Conservation (phyloP, 176 grass and related monocot genomes). For the Bonia amplexicaulis region DNA sequence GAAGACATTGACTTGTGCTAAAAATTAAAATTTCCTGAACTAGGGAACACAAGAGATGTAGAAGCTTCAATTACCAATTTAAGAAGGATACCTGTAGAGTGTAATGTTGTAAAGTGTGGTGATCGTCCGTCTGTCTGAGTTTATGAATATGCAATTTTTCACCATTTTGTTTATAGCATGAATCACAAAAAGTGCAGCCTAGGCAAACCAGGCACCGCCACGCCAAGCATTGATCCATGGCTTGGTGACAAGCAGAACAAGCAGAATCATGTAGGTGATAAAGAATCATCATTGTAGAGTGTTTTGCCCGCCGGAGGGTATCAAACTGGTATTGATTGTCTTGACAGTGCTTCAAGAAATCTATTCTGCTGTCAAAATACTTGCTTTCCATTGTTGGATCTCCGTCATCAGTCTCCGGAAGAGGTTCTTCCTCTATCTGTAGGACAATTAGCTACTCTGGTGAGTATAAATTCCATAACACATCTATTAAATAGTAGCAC, state of each 20-base stretch:
- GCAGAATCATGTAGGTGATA: constrained; percentile 72
- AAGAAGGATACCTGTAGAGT: constrained; percentile 37
- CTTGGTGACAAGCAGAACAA: constrained; percentile 52
- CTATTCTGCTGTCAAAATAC: constrained; percentile 82
- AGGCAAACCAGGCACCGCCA: constrained; percentile 71
- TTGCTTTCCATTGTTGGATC: constrained; percentile 70
- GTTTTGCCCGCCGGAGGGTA: constrained; percentile 86
- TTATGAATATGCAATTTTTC: constrained; percentile 62
- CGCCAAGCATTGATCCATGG: constrained; percentile 46
- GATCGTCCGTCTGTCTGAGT: constrained; percentile 37
- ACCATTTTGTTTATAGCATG: constrained; percentile 66
- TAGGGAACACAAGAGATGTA: constrained; percentile 2
- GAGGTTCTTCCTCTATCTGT: constrained; percentile 53
- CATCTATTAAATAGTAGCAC: constrained; percentile 8
- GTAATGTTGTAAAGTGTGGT: constrained; percentile 16
- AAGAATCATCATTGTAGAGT: constrained; percentile 95
- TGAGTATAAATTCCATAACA: constrained; percentile 35
- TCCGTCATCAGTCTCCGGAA: constrained; percentile 61
- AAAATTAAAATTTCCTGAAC: not conserved
- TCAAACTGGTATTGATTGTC: constrained; percentile 88
- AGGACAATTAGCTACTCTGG: constrained; percentile 10
- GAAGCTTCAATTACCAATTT: not conserved
- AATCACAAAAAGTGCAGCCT: constrained; percentile 57
- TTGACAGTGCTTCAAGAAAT: constrained; percentile 83
- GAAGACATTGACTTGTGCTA: not conserved